phyloP scores from a whole-genome alignment of 2,329 filamentous ascomycete species.

The Fusarium coffeatum region DNA sequence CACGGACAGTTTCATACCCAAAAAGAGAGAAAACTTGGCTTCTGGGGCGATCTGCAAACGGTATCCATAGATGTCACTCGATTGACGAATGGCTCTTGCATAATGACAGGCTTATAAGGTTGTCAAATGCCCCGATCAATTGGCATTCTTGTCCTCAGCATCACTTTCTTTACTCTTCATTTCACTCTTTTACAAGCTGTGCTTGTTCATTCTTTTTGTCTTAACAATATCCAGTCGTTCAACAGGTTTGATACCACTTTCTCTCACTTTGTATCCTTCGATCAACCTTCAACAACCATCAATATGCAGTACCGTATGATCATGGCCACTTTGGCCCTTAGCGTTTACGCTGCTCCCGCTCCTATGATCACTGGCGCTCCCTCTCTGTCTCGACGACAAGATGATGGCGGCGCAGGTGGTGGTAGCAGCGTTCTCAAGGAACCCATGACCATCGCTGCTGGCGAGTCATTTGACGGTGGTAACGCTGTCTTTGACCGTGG shows the following conservation, averaged over 20 bases:
- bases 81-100: slow-evolving; percentile 5
- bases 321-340: slow-evolving; percentile 43
- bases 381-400: slow-evolving; percentile 35
- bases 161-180: slow-evolving; percentile 30
- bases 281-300: background rate
- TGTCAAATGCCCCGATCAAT: background rate
- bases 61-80: slow-evolving; percentile 7
- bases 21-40: background rate
- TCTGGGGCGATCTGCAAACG: slow-evolving; percentile 1
- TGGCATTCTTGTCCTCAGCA: slow-evolving; percentile 29
- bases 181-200: slow-evolving; percentile 46
- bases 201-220: slow-evolving; percentile 40
- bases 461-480: slow-evolving; percentile 47
- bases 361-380: slow-evolving; percentile 38
- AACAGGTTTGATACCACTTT: slow-evolving; percentile 41
- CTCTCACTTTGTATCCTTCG: background rate
- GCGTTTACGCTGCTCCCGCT: slow-evolving; percentile 39
- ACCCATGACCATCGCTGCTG: slow-evolving; percentile 44
- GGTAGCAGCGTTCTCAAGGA: slow-evolving; percentile 43
- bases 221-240: slow-evolving; percentile 19
- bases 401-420: slow-evolving; percentile 9
- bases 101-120: slow-evolving; percentile 38
- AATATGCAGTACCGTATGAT: slow-evolving; percentile 48
- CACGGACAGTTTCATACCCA: slow-evolving; percentile 38
- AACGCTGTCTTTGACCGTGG: slow-evolving; percentile 47